Conservation (phyloP, 2,329 filamentous ascomycete species). For the Microsporum ferrugineum region DNA sequence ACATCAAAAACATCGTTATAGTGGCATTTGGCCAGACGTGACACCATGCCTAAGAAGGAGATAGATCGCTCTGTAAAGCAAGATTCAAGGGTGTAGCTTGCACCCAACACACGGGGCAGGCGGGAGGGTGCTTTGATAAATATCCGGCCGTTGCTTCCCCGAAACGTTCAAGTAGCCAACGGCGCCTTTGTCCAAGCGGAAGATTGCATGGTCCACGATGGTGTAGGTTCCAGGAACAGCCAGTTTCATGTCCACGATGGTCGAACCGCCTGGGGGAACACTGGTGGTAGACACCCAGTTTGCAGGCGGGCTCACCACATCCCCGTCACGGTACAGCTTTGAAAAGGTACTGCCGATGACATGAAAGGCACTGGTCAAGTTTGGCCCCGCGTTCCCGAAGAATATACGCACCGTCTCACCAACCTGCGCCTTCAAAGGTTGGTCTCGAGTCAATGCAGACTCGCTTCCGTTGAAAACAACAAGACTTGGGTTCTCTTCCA, state of each 20-base stretch:
- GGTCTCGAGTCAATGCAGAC: conserved; percentile 22
- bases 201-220: conserved; percentile 27
- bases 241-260: conserved; percentile 26
- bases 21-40: too few species aligned
- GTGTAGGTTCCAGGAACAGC: conserved; percentile 26
- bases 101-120: conserved; percentile 24
- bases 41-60: background rate
- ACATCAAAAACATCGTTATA: background rate
- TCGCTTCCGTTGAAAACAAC: conserved; percentile 28
- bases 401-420: conserved; percentile 26
- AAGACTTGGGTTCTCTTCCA: conserved; percentile 24
- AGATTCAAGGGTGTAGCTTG: conserved; percentile 23
- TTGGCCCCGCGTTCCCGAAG: conserved; percentile 28
- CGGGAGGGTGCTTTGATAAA: conserved; percentile 20
- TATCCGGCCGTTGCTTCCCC: conserved; percentile 20
- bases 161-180: conserved; percentile 28
- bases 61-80: background rate
- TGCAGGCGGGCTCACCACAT: conserved; percentile 23
- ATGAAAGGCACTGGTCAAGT: conserved; percentile 26
- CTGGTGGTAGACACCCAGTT: conserved; percentile 19
- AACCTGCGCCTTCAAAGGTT: conserved; percentile 22
- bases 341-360: conserved; percentile 24
- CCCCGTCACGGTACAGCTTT: conserved; percentile 23
- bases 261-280: conserved; percentile 21
- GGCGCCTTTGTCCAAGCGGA: conserved; percentile 26